Conservation (phyloP, 2,329 filamentous ascomycete genomes). For the Fusarium bactridioides region DNA sequence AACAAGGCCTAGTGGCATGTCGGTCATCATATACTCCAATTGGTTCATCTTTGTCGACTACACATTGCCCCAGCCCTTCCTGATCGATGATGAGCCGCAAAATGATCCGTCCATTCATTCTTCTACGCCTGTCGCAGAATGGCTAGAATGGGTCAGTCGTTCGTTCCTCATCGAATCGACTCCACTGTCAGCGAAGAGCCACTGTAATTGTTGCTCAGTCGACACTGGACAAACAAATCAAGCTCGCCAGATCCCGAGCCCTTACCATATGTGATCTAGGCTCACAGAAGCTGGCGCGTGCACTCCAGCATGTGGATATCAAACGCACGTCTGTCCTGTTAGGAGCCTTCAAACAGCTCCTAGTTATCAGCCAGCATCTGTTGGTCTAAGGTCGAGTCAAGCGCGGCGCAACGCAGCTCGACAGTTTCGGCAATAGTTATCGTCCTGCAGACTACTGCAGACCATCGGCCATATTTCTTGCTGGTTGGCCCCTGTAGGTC, state of each 20-base stretch:
- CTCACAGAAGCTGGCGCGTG: constrained; percentile 36
- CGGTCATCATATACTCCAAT: constrained; percentile 39
- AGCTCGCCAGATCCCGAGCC: constrained; percentile 41
- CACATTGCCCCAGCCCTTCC: not conserved
- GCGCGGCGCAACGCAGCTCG: constrained; percentile 44
- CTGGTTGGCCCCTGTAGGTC: constrained; percentile 19
- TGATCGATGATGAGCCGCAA: constrained; percentile 39
- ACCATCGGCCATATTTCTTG: constrained; percentile 31
- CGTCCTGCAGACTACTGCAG: constrained; percentile 35
- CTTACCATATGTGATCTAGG: constrained; percentile 40
- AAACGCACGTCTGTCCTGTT: constrained; percentile 36
- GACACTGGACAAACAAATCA: constrained; percentile 29
- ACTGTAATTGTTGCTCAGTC: constrained; percentile 40
- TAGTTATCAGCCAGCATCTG: constrained; percentile 39
- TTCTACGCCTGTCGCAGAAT: constrained; percentile 22
- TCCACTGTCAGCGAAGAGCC: constrained; percentile 35
- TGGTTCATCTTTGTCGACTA: constrained; percentile 27
- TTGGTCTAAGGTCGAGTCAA: constrained; percentile 38
- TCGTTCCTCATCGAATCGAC: constrained; percentile 18
- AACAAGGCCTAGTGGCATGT: constrained; percentile 37
- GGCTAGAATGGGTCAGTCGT: constrained; percentile 32
- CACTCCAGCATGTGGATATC: constrained; percentile 37
- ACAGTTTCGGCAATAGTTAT: constrained; percentile 41
- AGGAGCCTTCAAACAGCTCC: constrained; percentile 38
- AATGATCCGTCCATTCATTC: constrained; percentile 27